Base-by-base conservation (phyloP, 2,329 filamentous ascomycete species). In the Pleurostoma richardsiae region DNA sequence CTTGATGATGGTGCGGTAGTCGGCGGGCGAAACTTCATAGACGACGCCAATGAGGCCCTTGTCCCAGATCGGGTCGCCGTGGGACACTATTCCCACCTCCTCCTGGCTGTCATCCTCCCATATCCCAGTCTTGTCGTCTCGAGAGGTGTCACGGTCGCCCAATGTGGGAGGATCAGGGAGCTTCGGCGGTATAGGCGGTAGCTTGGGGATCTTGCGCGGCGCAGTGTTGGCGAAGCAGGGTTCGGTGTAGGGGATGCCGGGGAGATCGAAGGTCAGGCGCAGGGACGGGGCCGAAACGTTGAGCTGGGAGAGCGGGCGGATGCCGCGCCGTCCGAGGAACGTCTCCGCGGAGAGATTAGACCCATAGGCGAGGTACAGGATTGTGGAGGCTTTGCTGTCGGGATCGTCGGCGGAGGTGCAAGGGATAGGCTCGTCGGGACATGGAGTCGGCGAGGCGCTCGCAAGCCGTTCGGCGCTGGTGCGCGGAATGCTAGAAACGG, bases 31-130 rank as follows among this genome's bases (percentile, higher is more conserved):
- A 30, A 97, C 89, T 69, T 97, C 91, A 70, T 99, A 99, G 4
- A 97, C 94, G 11, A 96, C 90, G 28, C 94, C 94, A 39, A 96
- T 80, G 3, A 99, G 77, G 4, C 89, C 88, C 59, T 90, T 91
- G 52, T 82, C 72, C 90, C 90, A 95, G 45, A 69, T 58, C 6
- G 64, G 70, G 45, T 78, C 71, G 57, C 80, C 79, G 56, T 77
- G 70, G 53, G 29, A 19, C 19, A 19, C 19, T 19, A 19, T 19
- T 19, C 19, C 19, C 19, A 19, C 19, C 19, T 19, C 19, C 77
- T 36, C 30, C 28, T 44, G 33, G 76, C 46, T 60, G 57, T 30
- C 46, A 43, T 48, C 40, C 41, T 19, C 8, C 7, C 10, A 11
- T 26, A 26, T 10, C n/a, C 8, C 30, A 26, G 51, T 50, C 5